A percentile compares a stretch with the other conserved stretches of the same genome.
Evolutionary conservation across 805 yeast species (phyloP).

Genomic region (Candida vaughaniae): DNA sequence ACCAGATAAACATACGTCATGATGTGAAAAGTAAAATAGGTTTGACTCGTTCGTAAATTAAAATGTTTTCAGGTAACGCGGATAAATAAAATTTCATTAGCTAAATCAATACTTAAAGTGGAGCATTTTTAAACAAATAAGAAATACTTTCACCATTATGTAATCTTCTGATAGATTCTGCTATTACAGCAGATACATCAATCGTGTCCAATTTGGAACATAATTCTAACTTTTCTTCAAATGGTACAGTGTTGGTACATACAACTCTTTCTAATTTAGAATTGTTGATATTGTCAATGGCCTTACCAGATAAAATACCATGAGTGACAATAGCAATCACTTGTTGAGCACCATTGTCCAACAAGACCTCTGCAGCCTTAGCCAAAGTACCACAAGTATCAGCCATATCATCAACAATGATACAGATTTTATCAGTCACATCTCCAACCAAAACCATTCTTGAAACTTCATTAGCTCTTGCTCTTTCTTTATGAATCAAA

Average conservation of each 20-base stretch:
- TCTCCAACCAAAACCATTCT: conserved; percentile 97
- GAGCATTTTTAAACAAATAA: conserved; percentile 70
- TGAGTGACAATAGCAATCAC: conserved; percentile 96
- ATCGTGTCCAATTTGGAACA: conserved; percentile 76
- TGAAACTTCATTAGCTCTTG: conserved; percentile 90
- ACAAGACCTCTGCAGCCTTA: conserved; percentile 86
- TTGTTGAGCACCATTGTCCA: conserved; percentile 75
- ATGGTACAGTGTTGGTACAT: conserved; percentile 93
- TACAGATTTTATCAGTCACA: conserved; percentile 77
- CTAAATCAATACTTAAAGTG: conserved; percentile 17
- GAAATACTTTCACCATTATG: conserved; percentile 97
- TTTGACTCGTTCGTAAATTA: no score
- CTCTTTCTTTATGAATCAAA: conserved; percentile 93
- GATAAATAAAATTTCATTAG: neutral
- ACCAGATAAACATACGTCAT: no score
- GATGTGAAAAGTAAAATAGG: no score
- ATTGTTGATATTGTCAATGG: conserved; percentile 67
- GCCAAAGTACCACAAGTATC: conserved; percentile 97
- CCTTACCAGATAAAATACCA: conserved; percentile 87
- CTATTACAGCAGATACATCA: conserved; percentile 83
- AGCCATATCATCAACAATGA: conserved; percentile 95
- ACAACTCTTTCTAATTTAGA: conserved; percentile 71
- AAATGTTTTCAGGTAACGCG: no score
- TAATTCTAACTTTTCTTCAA: conserved; percentile 54
- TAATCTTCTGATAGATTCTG: conserved; percentile 90